Conservation (phyloP, 495 filamentous ascomycete genomes). For the Usnea hakonensis region DNA sequence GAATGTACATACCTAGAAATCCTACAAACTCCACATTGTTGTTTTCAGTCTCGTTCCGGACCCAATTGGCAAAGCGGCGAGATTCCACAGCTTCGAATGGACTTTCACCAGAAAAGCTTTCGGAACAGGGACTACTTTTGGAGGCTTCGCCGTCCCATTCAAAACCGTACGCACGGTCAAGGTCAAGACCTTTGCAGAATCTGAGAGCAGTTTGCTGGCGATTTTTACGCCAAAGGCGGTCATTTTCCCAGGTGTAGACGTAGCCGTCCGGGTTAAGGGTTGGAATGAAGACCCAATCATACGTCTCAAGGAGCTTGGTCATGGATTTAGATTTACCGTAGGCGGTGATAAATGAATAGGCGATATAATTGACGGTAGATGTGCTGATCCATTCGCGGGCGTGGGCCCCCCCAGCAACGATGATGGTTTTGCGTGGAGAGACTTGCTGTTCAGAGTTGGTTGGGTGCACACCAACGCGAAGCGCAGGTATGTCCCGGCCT, state of each 20-base stretch:
- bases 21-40: slow-evolving; percentile 67
- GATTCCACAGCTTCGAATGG: slow-evolving; percentile 84
- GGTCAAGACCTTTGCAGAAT: slow-evolving; percentile 80
- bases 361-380: slow-evolving; percentile 82
- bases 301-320: slow-evolving; percentile 67
- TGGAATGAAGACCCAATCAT: slow-evolving; percentile 84
- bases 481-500: slow-evolving; percentile 72
- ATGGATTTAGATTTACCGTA: slow-evolving; percentile 61
- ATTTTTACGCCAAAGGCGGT: slow-evolving; percentile 94
- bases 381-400: slow-evolving; percentile 95
- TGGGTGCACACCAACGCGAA: slow-evolving; percentile 65
- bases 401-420: slow-evolving; percentile 79
- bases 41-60: slow-evolving; percentile 66
- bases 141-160: slow-evolving; percentile 68
- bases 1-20: too few species aligned
- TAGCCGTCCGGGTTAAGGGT: slow-evolving; percentile 92
- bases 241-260: slow-evolving; percentile 83
- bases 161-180: slow-evolving; percentile 79
- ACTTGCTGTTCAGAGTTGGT: slow-evolving; percentile 34
- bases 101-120: slow-evolving; percentile 76
- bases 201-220: slow-evolving; percentile 73
- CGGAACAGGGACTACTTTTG: slow-evolving; percentile 78
- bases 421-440: slow-evolving; percentile 61
- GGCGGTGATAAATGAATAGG: slow-evolving; percentile 78
- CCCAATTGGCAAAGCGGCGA: slow-evolving; percentile 70